phyloP scores from a whole-genome alignment of 2,329 filamentous ascomycete genomes.

The Beauveria sp. region DNA sequence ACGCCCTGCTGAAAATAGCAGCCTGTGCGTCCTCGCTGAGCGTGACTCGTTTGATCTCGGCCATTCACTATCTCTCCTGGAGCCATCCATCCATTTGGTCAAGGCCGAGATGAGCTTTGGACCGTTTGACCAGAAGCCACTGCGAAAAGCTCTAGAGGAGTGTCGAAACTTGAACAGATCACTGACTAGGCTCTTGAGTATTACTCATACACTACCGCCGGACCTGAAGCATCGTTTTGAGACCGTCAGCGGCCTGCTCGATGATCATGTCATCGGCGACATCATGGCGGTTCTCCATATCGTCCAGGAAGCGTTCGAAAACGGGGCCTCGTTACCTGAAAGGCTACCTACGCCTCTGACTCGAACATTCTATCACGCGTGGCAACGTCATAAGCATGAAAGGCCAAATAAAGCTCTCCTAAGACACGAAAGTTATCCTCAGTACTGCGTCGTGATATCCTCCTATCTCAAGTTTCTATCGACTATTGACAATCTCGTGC shows the following conservation, averaged over 20 bases:
- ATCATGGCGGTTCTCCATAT: constrained; percentile 42
- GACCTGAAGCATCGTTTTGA: constrained; percentile 32
- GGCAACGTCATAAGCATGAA: constrained; percentile 17
- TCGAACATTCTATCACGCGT: constrained; percentile 24
- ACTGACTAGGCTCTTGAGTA: constrained; percentile 21
- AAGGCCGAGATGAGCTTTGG: constrained; percentile 24
- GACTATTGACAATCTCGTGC: constrained; percentile 36
- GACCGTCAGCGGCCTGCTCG: constrained; percentile 29
- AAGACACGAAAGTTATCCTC: constrained; percentile 34
- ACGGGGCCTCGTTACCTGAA: constrained; percentile 39
- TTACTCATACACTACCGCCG: constrained; percentile 29
- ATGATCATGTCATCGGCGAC: constrained; percentile 38
- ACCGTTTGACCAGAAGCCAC: constrained; percentile 25
- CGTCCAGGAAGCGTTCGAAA: constrained; percentile 38
- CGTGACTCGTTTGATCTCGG: constrained; percentile 23
- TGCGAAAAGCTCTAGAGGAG: constrained; percentile 22
- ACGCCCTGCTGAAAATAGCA: constrained; percentile 19
- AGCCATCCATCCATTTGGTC: constrained; percentile 19
- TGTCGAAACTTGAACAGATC: constrained; percentile 26
- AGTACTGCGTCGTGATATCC: constrained; percentile 38
- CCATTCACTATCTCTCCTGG: constrained; percentile 20
- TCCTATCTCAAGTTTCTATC: constrained; percentile 36
- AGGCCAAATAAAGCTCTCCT: constrained; percentile 26
- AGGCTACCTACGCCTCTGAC: constrained; percentile 39
- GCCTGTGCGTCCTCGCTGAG: constrained; percentile 25